phyloP scores from a whole-genome alignment of 1,284 basidiomycete genomes.

The Cutaneotrichosporon dermatis region DNA sequence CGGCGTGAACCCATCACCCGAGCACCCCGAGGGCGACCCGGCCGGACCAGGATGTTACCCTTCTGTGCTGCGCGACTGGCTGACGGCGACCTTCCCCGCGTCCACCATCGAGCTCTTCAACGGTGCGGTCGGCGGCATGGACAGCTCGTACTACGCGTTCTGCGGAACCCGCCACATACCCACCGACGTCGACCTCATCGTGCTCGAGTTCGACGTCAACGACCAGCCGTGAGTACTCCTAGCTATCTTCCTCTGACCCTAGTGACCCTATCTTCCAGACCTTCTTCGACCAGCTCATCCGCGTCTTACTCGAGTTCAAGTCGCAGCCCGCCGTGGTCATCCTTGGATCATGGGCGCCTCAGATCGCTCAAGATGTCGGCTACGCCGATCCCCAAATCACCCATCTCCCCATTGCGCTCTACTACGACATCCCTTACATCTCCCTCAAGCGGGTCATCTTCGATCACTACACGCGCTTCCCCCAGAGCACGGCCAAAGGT shows the following conservation, averaged over 20 bases:
- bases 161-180: slow-evolving; percentile 48
- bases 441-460: slow-evolving; percentile 47
- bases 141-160: slow-evolving; percentile 49
- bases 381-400: slow-evolving; percentile 47
- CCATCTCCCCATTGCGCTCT: slow-evolving; percentile 46
- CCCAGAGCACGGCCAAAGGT: slow-evolving; percentile 32
- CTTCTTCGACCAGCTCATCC: slow-evolving; percentile 49
- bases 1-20: slow-evolving; percentile 39
- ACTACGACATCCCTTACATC: slow-evolving; percentile 47
- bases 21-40: slow-evolving; percentile 43
- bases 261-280: slow-evolving; percentile 39
- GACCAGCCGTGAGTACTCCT: slow-evolving; percentile 41
- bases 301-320: slow-evolving; percentile 43
- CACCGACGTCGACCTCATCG: slow-evolving; percentile 42
- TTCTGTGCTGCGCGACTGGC: slow-evolving; percentile 36
- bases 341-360: slow-evolving; percentile 45
- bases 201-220: slow-evolving; percentile 50
- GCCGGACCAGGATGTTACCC: slow-evolving; percentile 46
- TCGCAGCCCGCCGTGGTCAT: slow-evolving; percentile 46
- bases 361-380: slow-evolving; percentile 43
- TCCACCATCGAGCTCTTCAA: slow-evolving; percentile 30
- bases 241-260: not conserved
- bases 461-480: slow-evolving; percentile 45
- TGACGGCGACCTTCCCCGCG: slow-evolving; percentile 35
- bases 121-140: slow-evolving; percentile 48